Percentiles rank a stretch among this genome's conserved stretches.
phyloP scores from a whole-genome alignment of 306 rosid species.

The Prunus salicina region DNA sequence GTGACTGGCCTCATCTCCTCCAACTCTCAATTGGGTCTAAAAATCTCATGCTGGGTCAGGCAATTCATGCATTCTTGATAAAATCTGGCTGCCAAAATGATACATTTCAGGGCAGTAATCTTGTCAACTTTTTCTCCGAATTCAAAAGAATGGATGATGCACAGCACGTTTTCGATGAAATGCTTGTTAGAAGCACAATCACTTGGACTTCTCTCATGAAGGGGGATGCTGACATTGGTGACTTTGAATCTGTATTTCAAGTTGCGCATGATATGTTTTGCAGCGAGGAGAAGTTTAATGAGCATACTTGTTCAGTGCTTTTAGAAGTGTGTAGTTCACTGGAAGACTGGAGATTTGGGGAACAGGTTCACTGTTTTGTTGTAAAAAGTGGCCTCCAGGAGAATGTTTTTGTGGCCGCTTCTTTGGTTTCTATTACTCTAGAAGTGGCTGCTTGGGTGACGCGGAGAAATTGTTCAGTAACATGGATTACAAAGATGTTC shows the following conservation, averaged over 20 bases:
- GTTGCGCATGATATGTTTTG: conserved; percentile 37
- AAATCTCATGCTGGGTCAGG: conserved; percentile 33
- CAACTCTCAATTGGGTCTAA: conserved; percentile 38
- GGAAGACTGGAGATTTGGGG: conserved; percentile 22
- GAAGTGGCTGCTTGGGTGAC: conserved; percentile 30
- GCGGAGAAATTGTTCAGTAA: conserved; percentile 44
- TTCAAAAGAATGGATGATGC: conserved; percentile 35
- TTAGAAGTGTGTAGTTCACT: conserved; percentile 36
- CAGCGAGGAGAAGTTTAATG: conserved; percentile 40
- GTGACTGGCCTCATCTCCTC: conserved; percentile 48
- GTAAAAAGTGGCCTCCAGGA: conserved; percentile 40
- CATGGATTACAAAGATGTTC: conserved; percentile 34
- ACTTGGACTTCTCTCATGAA: conserved; percentile 60
- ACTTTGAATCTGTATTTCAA: conserved; percentile 29
- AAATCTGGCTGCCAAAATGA: conserved; percentile 35
- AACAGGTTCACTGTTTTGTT: conserved; percentile 44
- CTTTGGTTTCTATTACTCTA: conserved; percentile 50
- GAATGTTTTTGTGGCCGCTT: conserved; percentile 42
- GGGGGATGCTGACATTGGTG: conserved; percentile 37
- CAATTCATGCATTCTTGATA: conserved; percentile 46
- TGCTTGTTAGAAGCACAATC: conserved; percentile 40
- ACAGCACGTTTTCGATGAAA: conserved; percentile 45
- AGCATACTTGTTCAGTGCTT: conserved; percentile 51
- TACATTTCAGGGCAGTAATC: conserved; percentile 42
- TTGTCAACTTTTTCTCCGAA: conserved; percentile 38